phyloP scores from a whole-genome alignment of 2,329 filamentous ascomycete species.

The Aspergillus aculeatus region DNA sequence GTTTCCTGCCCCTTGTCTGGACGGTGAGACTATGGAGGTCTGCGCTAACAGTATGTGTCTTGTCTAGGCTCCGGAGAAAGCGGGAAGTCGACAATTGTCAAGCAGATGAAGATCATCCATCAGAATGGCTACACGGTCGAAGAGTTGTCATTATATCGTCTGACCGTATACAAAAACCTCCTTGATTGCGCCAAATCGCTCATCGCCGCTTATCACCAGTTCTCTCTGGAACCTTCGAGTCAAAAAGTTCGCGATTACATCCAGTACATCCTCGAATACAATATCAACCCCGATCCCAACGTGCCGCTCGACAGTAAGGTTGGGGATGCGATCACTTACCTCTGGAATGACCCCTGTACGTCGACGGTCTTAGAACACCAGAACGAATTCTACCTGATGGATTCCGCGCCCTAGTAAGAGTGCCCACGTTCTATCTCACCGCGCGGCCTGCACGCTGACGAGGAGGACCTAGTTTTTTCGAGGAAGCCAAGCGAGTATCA shows the following conservation, averaged over 20 bases:
- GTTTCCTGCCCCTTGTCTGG: constrained; percentile 6
- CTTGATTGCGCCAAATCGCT: constrained; percentile 95
- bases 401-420: constrained; percentile 93
- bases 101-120: constrained; percentile 99
- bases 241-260: constrained; percentile 71
- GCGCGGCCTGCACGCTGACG: constrained; percentile 24
- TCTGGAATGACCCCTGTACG: constrained; percentile 88
- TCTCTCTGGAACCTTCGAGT: constrained; percentile 75
- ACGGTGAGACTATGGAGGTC: background rate
- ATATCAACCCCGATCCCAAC: constrained; percentile 85
- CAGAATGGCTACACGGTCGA: constrained; percentile 95
- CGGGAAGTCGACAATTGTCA: constrained; percentile 98
- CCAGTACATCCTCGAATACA: constrained; percentile 81
- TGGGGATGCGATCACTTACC: constrained; percentile 74
- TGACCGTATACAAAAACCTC: constrained; percentile 97
- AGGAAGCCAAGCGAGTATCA: constrained; percentile 84
- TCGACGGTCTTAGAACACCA: constrained; percentile 84
- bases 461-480: constrained; percentile 73
- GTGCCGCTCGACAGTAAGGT: constrained; percentile 78
- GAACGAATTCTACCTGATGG: constrained; percentile 99
- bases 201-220: constrained; percentile 87
- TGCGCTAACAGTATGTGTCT: constrained; percentile 14
- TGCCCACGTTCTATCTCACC: constrained; percentile 9
- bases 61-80: constrained; percentile 87
- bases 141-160: constrained; percentile 87